Percentiles rank a stretch among this genome's conserved stretches.
phyloP scores from a whole-genome alignment of 139 green algal species.

The Ostreobium quekettii region DNA sequence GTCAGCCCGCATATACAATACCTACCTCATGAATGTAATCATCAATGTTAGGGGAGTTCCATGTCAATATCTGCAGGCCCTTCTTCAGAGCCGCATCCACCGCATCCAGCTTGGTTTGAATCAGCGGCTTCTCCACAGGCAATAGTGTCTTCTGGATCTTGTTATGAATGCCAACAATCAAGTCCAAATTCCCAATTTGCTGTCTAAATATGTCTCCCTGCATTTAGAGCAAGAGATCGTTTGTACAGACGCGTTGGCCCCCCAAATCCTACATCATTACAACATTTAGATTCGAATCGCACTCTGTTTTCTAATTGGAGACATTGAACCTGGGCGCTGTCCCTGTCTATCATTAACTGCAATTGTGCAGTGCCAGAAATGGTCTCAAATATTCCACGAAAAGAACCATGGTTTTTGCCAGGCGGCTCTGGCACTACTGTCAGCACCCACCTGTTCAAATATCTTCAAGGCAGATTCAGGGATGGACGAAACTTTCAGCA shows the following conservation, averaged over 20 bases:
- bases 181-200: constrained; percentile 71
- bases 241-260: no score
- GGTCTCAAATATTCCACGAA: no score
- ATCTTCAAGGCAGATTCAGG: constrained; percentile 19
- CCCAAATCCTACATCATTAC: not conserved
- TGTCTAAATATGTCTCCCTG: constrained; percentile 58
- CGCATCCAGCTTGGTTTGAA: constrained; percentile 59
- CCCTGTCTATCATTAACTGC: no score
- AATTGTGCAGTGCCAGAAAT: no score
- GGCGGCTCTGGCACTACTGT: no score
- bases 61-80: constrained; percentile 57
- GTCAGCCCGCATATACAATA: no score
- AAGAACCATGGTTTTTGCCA: no score
- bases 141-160: constrained; percentile 64
- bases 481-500: constrained; percentile 36
- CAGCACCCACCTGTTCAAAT: constrained; percentile 17
- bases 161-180: constrained; percentile 74
- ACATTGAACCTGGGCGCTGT: no score
- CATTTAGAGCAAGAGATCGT: no score
- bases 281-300: not conserved
- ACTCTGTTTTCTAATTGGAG: no score
- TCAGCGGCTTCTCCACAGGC: constrained; percentile 69
- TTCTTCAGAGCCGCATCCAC: constrained; percentile 50
- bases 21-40: constrained; percentile 60
- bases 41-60: constrained; percentile 69